Percentiles rank a stretch among this genome's conserved stretches.
phyloP scores from a whole-genome alignment of 108 stramenopile species.

The Fistulifera pelliculosa region DNA sequence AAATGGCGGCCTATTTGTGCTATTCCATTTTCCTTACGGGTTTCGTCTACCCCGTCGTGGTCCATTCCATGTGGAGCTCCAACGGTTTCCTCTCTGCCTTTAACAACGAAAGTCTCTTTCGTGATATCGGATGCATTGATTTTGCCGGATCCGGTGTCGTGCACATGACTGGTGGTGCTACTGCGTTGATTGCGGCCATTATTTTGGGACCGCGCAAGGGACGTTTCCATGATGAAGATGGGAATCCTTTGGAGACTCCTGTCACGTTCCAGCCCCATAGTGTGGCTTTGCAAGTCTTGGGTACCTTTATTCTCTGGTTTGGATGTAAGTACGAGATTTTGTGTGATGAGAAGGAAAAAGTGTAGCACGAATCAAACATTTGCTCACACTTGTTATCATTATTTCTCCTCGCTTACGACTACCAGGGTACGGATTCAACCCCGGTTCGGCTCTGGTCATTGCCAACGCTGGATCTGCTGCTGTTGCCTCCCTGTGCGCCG shows the following conservation, averaged over 20 bases:
- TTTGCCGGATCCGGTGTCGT: slow-evolving; percentile 94
- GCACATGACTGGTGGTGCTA: slow-evolving; percentile 87
- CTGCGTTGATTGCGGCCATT: slow-evolving; percentile 76
- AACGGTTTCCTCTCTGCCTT: slow-evolving; percentile 59
- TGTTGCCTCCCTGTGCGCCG: slow-evolving; percentile 62
- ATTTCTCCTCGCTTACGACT: slow-evolving; percentile 1
- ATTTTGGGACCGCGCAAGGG: slow-evolving; percentile 81
- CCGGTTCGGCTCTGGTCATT: slow-evolving; percentile 72
- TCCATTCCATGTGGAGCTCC: slow-evolving; percentile 73
- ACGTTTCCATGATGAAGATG: slow-evolving; percentile 78
- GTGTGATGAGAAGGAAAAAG: not conserved
- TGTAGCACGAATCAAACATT: not conserved
- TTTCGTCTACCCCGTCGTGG: slow-evolving; percentile 86
- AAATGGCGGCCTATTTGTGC: slow-evolving; percentile 70
- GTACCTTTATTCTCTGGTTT: slow-evolving; percentile 73
- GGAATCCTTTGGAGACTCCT: slow-evolving; percentile 59
- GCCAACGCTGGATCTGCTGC: slow-evolving; percentile 35
- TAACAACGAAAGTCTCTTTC: slow-evolving; percentile 26
- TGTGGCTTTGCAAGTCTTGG: slow-evolving; percentile 43
- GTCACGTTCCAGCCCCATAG: slow-evolving; percentile 51
- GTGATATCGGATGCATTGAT: slow-evolving; percentile 75
- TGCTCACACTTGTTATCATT: not conserved
- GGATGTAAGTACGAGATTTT: slow-evolving; percentile 12
- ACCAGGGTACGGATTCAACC: slow-evolving; percentile 91
- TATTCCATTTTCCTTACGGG: slow-evolving; percentile 74